Evolutionary conservation across 176 grass and related monocot species (phyloP).

Genomic region (Rhynchospora pubera): DNA sequence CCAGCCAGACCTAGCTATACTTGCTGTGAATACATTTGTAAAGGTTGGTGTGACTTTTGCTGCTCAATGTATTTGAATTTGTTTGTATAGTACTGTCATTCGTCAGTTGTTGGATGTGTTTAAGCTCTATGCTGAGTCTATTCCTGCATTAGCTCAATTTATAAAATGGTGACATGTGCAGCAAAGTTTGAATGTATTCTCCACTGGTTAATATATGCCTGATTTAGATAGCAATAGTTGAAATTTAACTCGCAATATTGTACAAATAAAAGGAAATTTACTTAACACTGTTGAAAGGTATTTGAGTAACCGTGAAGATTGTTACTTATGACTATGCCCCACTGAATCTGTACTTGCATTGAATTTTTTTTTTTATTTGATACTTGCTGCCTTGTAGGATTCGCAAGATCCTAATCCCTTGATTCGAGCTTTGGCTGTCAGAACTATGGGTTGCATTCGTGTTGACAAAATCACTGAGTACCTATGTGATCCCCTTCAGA

Average conservation of each 20-base stretch:
- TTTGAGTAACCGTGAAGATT: not conserved
- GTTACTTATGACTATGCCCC: not conserved
- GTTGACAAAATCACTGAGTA: conserved; percentile 99
- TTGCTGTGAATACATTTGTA: conserved; percentile 99
- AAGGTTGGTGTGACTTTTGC: conserved; percentile 45
- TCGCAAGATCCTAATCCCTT: conserved; percentile 98
- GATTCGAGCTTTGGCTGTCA: conserved; percentile 96
- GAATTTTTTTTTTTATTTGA: not conserved
- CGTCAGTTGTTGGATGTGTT: not conserved
- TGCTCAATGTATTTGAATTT: not conserved
- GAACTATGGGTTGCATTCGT: conserved; percentile 99
- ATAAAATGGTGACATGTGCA: not conserved
- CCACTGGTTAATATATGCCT: not conserved
- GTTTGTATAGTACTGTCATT: not conserved
- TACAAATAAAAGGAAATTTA: conserved; percentile 1
- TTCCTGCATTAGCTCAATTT: not conserved
- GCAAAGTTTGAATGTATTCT: not conserved
- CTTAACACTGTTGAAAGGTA: not conserved
- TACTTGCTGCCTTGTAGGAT: conserved; percentile 39
- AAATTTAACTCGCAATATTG: not conserved
- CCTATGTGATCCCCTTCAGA: conserved; percentile 95
- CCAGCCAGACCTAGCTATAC: conserved; percentile 98
- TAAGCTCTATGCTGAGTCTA: not conserved
- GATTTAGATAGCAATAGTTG: not conserved
- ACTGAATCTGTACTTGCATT: not conserved